Base-by-base conservation (phyloP, 106 monocot genomes). In the Triglochin maritima region DNA sequence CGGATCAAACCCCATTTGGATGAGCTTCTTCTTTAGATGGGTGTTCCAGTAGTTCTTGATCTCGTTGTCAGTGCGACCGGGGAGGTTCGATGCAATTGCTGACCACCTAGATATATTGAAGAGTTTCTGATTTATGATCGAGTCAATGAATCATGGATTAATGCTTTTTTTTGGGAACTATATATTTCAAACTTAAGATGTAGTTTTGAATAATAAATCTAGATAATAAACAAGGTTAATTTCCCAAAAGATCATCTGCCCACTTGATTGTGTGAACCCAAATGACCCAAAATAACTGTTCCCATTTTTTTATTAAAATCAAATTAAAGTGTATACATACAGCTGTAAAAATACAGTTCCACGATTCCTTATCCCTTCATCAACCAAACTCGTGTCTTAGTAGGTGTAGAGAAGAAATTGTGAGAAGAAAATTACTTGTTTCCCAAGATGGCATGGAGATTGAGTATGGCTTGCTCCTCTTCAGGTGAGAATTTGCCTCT, bases 31-130 rank as follows among this genome's bases (percentile, higher is more conserved):
- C 81, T 86, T 93, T 9, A 93, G 80, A 62, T 93, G 88, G 13
- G 93, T 93, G 85, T 93, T 88, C 93, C 93, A 93, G 75, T 83
- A 88, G 76, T 93, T 93, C 77, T 93, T 93, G 56, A 93, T 93
- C 79, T 93, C 93, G 46, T 93, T 93, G 63, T 93, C 93, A 2
- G 93, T 93, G 3, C 93, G 73, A 8, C 93, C 93, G 0, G 93
- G 88, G 3, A 93, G 83, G 69, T 93, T 83, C 12, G 83, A 81
- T 4, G 93, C 93, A 50, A 93, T 93, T 2, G 86, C 85, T 3
- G 93, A 93, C 93, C 93, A 93, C 62, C 93, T 93, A 60, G 45
- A 69, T 6, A 64, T 15, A 59, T 4, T 0, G 29, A 29, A 29
- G 29, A 29, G 29, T 29, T 29, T 29, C 29, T 29, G 0, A 29